These are phyloP conservation scores for Ilyonectria destructans DNA, from an alignment of 2,329 filamentous ascomycete species.

Conservation along the genomic window DNA sequence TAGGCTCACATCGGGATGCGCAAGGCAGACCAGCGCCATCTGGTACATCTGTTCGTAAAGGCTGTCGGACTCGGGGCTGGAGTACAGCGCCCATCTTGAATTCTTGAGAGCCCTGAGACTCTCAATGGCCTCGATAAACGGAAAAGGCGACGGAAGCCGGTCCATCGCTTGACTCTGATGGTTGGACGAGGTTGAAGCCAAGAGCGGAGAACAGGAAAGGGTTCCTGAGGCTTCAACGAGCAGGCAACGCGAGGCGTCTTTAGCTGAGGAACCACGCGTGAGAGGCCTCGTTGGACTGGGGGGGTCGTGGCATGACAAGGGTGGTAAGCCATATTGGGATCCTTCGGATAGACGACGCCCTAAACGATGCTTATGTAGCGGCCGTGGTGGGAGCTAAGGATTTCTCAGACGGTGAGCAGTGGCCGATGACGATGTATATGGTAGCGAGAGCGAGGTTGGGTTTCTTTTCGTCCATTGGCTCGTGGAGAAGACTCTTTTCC, in stretches of 20 bases:
- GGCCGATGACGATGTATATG: conserved; percentile 1
- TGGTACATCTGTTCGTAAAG: conserved; percentile 35
- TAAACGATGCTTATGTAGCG: conserved; percentile 17
- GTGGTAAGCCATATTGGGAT: conserved; percentile 29
- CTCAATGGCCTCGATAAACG: conserved; percentile 35
- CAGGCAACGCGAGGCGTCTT: conserved; percentile 14
- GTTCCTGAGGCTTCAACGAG: conserved; percentile 20
- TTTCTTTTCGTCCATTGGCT: neutral
- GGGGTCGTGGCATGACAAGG: conserved; percentile 27
- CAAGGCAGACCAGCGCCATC: conserved; percentile 32
- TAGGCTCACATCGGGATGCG: conserved; percentile 30
- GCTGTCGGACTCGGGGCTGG: conserved; percentile 24
- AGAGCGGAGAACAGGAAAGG: conserved; percentile 7
- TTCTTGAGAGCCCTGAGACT: conserved; percentile 33
- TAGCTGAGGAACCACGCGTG: conserved; percentile 26
- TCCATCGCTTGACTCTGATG: conserved; percentile 10
- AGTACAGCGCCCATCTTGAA: conserved; percentile 4
- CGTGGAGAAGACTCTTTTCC: neutral
- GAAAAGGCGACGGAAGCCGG: conserved; percentile 13
- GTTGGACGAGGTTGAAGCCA: conserved; percentile 2
- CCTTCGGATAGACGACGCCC: conserved; percentile 25
- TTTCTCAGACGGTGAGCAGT: neutral
- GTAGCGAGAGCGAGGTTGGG: neutral
- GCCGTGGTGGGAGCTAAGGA: conserved; percentile 4
- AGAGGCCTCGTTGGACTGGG: conserved; percentile 26